Evolutionary conservation across 257 asterid species (phyloP).

Genomic region (Misopates orontium): DNA sequence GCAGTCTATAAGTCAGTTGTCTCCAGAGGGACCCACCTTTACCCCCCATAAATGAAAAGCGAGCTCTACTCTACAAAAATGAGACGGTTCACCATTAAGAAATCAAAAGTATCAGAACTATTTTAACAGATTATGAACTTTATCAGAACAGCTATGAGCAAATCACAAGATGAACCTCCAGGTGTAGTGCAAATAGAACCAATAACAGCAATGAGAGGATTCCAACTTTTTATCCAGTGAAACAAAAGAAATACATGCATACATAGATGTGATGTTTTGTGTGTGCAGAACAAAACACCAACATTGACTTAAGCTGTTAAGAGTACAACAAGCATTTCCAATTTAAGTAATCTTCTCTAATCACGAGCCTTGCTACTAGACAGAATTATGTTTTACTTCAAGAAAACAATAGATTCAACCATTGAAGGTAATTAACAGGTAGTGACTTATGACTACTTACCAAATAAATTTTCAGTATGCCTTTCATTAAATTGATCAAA

Average conservation of each 20-base stretch:
- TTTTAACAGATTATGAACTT: neutral
- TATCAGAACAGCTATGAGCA: neutral
- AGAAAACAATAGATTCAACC: no score
- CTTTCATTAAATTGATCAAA: neutral
- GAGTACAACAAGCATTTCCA: no score
- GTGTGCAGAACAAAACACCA: no score
- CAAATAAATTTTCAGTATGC: neutral
- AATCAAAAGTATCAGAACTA: conserved; percentile 4
- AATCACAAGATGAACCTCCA: neutral
- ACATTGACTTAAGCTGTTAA: no score
- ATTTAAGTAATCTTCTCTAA: no score
- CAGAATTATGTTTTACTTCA: no score
- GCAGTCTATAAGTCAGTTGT: conserved; percentile 71
- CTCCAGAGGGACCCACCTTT: conserved; percentile 95
- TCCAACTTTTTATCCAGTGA: conserved; percentile 4
- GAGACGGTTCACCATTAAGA: conserved; percentile 40
- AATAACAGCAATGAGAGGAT: conserved; percentile 7
- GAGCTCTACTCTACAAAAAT: conserved; percentile 85
- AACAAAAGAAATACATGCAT: neutral
- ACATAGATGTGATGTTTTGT: no score
- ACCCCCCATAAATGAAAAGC: conserved; percentile 98
- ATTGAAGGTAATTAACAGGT: conserved; percentile 2
- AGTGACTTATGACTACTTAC: neutral
- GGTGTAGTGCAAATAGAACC: neutral
- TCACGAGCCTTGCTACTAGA: no score